phyloP scores from a whole-genome alignment of 2,329 filamentous ascomycete species.

The Trichoderma atrobrunneum region DNA sequence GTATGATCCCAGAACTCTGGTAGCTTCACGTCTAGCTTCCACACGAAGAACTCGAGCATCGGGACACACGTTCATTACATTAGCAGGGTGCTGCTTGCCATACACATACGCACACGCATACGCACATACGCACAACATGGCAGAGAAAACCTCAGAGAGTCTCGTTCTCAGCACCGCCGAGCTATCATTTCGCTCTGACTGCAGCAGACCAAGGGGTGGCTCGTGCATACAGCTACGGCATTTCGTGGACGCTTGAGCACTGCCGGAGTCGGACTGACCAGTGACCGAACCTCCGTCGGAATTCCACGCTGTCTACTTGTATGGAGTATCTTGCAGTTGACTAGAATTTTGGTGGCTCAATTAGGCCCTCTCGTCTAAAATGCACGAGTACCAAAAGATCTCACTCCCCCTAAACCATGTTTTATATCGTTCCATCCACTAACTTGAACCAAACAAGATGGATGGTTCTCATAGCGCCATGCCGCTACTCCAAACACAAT shows the following conservation, averaged over 20 bases:
- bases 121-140: neutral
- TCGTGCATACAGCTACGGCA: neutral
- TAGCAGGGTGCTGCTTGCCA: neutral
- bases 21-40: neutral
- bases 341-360: neutral
- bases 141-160: neutral
- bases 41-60: too few relatives aligned
- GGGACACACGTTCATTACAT: neutral
- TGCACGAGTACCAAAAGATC: neutral
- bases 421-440: neutral
- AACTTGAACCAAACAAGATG: neutral
- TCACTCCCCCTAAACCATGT: neutral
- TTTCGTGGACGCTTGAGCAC: neutral
- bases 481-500: neutral
- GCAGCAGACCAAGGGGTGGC: neutral
- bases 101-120: neutral
- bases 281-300: neutral
- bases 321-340: neutral
- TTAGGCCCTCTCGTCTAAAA: neutral
- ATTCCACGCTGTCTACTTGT: neutral
- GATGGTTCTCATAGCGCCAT: neutral
- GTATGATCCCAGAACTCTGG: neutral
- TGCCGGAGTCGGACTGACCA: conserved; percentile 2
- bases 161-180: neutral
- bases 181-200: neutral